Conservation (phyloP, 1,284 basidiomycete genomes). For the Phellopilus nigrolimitatus region DNA sequence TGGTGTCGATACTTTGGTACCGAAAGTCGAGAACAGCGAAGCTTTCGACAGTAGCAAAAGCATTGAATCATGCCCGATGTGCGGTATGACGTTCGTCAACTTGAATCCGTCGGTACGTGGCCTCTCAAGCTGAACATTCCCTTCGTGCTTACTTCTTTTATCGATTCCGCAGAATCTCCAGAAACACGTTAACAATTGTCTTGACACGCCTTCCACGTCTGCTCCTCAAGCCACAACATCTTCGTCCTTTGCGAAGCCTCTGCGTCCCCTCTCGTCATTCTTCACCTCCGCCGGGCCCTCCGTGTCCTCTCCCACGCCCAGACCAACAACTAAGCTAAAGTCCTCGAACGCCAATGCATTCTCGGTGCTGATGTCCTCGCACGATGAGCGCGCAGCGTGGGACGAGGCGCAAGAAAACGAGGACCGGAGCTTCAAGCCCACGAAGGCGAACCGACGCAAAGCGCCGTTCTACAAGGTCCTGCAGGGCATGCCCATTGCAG, state of each 20-base stretch:
- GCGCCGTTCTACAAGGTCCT: slow-evolving; percentile 96
- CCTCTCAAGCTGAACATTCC: background rate
- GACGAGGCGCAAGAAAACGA: slow-evolving; percentile 64
- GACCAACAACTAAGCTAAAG: slow-evolving; percentile 14
- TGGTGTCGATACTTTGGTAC: too few relatives aligned
- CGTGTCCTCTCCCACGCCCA: slow-evolving; percentile 14
- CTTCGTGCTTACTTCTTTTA: slow-evolving; percentile 9
- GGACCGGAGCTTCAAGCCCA: slow-evolving; percentile 42
- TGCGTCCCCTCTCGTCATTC: slow-evolving; percentile 23
- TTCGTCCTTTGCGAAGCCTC: slow-evolving; percentile 8
- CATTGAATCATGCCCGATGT: slow-evolving; percentile 38
- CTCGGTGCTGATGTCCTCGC: slow-evolving; percentile 77
- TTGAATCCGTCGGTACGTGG: slow-evolving; percentile 30
- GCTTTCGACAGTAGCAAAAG: slow-evolving; percentile 26
- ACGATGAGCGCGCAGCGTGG: slow-evolving; percentile 80
- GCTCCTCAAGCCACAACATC: slow-evolving; percentile 32
- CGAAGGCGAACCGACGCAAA: slow-evolving; percentile 54
- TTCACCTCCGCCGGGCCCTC: slow-evolving; percentile 12
- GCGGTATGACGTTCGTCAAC: slow-evolving; percentile 29
- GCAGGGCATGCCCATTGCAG: slow-evolving; percentile 95
- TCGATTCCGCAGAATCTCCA: slow-evolving; percentile 36
- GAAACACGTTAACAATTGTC: slow-evolving; percentile 47
- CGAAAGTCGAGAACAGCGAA: too few relatives aligned
- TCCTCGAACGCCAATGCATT: slow-evolving; percentile 45
- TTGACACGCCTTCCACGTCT: slow-evolving; percentile 32